Evolutionary conservation across 192 early-diverging fungal genomes (phyloP).

Genomic region (Phlyctochytrium arcticum): DNA sequence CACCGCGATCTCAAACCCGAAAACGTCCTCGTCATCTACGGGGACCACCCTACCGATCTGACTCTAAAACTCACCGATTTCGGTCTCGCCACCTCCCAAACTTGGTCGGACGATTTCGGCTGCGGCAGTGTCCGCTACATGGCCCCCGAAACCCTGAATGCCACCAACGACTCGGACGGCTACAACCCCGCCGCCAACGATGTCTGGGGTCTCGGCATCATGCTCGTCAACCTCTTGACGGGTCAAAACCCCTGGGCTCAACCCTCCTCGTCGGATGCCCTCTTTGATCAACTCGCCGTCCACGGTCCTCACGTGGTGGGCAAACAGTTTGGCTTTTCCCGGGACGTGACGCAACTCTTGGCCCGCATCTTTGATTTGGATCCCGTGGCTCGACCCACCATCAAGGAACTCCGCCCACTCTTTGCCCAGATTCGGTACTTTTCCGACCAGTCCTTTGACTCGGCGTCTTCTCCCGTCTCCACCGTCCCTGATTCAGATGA

Average conservation of each 20-base stretch:
- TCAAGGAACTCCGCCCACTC: neutral
- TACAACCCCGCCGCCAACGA: conserved; percentile 67
- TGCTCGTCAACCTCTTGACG: conserved; percentile 71
- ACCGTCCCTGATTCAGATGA: too few species aligned
- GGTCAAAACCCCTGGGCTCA: conserved; percentile 78
- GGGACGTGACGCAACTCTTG: conserved; percentile 59
- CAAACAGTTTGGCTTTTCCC: conserved; percentile 43
- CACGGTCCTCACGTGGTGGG: neutral
- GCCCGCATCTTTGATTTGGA: conserved; percentile 65
- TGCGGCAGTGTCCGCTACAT: conserved; percentile 90
- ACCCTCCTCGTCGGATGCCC: conserved; percentile 56
- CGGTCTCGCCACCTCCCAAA: conserved; percentile 83
- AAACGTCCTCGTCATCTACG: conserved; percentile 58
- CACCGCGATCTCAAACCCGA: conserved; percentile 92
- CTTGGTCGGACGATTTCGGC: conserved; percentile 75
- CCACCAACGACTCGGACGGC: neutral
- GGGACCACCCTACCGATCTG: neutral
- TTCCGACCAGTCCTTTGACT: neutral
- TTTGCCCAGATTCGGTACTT: neutral
- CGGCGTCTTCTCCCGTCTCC: too few species aligned
- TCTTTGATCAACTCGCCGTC: conserved; percentile 54
- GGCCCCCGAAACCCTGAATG: conserved; percentile 66
- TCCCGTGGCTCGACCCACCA: neutral
- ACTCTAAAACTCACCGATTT: conserved; percentile 84
- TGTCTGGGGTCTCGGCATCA: conserved; percentile 74